Conservation (phyloP, 2,329 filamentous ascomycete genomes). For the Fusarium chuoi region DNA sequence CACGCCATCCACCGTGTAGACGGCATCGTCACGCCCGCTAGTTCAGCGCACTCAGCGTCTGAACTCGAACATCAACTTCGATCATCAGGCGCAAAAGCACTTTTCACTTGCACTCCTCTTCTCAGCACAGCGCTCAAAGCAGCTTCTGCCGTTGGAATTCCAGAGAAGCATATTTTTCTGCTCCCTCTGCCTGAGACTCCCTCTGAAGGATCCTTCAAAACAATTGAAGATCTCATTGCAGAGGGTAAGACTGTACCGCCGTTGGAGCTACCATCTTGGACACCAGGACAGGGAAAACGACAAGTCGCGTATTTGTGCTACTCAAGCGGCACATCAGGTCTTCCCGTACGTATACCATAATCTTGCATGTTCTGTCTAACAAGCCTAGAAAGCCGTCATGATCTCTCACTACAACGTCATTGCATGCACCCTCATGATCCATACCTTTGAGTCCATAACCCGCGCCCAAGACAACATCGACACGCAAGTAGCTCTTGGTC, state of each 20-base stretch:
- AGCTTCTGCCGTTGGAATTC: conserved; percentile 69
- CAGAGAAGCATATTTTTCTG: conserved; percentile 72
- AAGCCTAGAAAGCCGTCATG: conserved; percentile 79
- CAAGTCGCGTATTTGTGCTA: conserved; percentile 82
- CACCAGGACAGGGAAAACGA: conserved; percentile 70
- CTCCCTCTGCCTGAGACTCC: conserved; percentile 68
- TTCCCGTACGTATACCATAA: conserved; percentile 63
- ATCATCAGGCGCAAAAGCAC: conserved; percentile 72
- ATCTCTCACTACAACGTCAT: conserved; percentile 84
- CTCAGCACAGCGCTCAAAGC: conserved; percentile 72
- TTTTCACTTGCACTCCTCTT: conserved; percentile 78
- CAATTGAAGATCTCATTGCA: conserved; percentile 71
- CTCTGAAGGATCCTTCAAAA: conserved; percentile 61
- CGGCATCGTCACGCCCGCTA: conserved; percentile 78
- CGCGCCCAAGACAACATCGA: conserved; percentile 50
- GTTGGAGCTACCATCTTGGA: conserved; percentile 66
- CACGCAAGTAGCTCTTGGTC: conserved; percentile 65
- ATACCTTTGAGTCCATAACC: conserved; percentile 52
- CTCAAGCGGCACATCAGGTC: conserved; percentile 81
- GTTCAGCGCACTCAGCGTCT: conserved; percentile 74
- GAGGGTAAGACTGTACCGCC: conserved; percentile 65
- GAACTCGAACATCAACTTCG: conserved; percentile 79
- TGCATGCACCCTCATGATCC: conserved; percentile 75
- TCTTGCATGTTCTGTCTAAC: neutral
- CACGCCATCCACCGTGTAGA: conserved; percentile 79